Evolutionary conservation across 257 asterid species (phyloP).

Genomic region (Scutellaria baicalensis): DNA sequence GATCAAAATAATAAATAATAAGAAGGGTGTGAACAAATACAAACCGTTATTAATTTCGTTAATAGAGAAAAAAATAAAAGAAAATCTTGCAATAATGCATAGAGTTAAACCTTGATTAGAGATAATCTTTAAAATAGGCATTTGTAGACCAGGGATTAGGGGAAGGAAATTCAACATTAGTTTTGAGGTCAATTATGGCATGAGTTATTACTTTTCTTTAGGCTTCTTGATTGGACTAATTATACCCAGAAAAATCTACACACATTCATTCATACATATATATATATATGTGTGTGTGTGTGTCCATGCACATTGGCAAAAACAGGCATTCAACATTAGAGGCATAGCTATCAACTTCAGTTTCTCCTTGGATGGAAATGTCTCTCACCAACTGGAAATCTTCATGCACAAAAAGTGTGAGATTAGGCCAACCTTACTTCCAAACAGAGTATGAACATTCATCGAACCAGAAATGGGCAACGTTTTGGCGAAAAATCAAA

Average conservation of each 20-base stretch:
- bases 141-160: not conserved
- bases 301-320: conserved; percentile 8
- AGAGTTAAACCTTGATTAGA: not conserved
- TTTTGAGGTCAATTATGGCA: conserved; percentile 17
- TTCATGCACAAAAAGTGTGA: conserved; percentile 44
- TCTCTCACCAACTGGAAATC: conserved; percentile 32
- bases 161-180: not conserved
- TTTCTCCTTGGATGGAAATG: not conserved
- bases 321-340: not conserved
- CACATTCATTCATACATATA: not conserved
- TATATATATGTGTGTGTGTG: not conserved
- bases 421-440: conserved; percentile 23
- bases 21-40: no score
- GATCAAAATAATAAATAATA: no score
- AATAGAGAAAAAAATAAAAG: no score
- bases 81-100: no score
- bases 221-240: not conserved
- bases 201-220: not conserved
- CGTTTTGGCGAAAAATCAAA: conserved; percentile 44
- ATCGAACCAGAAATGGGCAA: conserved; percentile 33
- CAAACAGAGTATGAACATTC: conserved; percentile 14
- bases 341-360: not conserved
- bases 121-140: not conserved
- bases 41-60: no score
- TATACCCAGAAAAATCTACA: not conserved